phyloP scores from a whole-genome alignment of 139 green algal genomes.

The Picochlorum sp. region DNA sequence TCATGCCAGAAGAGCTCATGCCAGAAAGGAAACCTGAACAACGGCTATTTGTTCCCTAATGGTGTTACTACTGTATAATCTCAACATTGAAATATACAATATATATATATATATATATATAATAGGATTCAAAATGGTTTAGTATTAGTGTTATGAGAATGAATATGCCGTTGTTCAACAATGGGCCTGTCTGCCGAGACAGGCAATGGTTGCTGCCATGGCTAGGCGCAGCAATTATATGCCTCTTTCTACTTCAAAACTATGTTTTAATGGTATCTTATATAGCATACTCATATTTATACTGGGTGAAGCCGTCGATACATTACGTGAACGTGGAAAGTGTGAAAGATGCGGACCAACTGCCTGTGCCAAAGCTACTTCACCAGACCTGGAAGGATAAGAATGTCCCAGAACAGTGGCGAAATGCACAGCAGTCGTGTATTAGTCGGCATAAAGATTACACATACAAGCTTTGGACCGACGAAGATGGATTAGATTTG shows the following conservation, averaged over 20 bases:
- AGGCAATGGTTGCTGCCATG: too few species aligned
- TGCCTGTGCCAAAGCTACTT: constrained; percentile 33
- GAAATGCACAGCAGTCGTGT: constrained; percentile 30
- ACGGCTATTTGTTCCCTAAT: too few species aligned
- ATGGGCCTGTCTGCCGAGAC: too few species aligned
- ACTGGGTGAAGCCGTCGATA: constrained; percentile 5
- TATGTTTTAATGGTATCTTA: not conserved
- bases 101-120: too few species aligned
- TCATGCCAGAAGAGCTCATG: too few species aligned
- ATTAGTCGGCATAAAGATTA: constrained; percentile 33
- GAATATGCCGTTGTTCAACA: too few species aligned
- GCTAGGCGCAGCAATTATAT: not conserved
- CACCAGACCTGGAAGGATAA: constrained; percentile 43
- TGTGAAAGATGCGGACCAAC: not conserved
- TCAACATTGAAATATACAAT: too few species aligned
- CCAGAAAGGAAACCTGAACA: too few species aligned
- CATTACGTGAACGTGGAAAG: not conserved
- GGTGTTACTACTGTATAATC: too few species aligned
- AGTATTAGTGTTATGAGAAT: too few species aligned
- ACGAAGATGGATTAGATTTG: constrained; percentile 22
- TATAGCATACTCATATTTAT: constrained; percentile 12
- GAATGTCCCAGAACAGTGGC: constrained; percentile 30
- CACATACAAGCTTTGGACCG: constrained; percentile 39
- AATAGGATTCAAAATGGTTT: too few species aligned
- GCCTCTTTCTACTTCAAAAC: not conserved